Evolutionary conservation across 179 eudicot species (phyloP), one percentile per base, ranked within the genome.

Genomic region (Gypsophila paniculata): DNA sequence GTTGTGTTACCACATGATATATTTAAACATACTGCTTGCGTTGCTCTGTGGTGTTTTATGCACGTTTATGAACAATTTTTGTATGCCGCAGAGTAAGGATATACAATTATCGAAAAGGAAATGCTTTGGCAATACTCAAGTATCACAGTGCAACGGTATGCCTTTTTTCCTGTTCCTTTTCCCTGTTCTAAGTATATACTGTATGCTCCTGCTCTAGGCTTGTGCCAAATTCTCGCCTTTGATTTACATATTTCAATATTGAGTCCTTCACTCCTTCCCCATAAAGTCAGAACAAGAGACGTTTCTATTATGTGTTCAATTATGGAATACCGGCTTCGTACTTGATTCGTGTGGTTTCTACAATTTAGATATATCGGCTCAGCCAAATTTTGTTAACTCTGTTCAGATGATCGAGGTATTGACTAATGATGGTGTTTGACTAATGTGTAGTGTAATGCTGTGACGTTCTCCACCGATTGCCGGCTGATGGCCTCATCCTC

Each of bases 91-190:
- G 98, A 67, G 81, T 89, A 61, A 82, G 98, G 83, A 67, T 93
- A 64, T 90, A 90, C 76, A 86, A 93, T 72, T 93, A 93, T 72
- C 86, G 85, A 65, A 93, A 87, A 74, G 96, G 98, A 80, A 89
- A 69, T 80, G 81, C 96, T 62, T 76, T 93, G 80, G 98, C 98
- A 42, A 81, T 93, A 61, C 83, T 93, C 83, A 93, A 89, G 78
- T 93, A 90, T 82, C 98, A 93, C 78, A 84, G 79, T 71, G 85
- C 78, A 60, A 82, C 81, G 88, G 96, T 90, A 85, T 70, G 65
- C 42, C 66, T 65, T 70, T 70, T 49, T 54, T 44, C 32, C 18
- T 57, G 8, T 74, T 39, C 46, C 51, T 55, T 26, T 54, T 21
- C 10, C 10, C 2, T 32, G 66, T 22, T n/a, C n/a, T n/a, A n/a